These are phyloP conservation scores for Coriolopsis trogii DNA, from an alignment of 1,284 basidiomycete genomes.

Conservation along the genomic window DNA sequence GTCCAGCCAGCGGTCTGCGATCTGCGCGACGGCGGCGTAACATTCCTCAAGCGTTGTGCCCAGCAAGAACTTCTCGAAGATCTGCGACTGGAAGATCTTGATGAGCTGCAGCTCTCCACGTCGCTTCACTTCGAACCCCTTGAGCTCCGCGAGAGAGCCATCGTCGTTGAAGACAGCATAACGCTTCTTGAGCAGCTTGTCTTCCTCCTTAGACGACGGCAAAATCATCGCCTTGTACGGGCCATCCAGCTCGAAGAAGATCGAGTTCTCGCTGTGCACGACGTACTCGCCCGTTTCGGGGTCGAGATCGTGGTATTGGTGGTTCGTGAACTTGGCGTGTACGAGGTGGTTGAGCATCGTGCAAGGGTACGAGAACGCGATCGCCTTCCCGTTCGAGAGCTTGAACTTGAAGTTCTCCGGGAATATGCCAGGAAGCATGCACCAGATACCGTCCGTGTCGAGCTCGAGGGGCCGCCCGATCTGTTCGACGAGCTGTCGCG, in stretches of 20 bases:
- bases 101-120: slow-evolving; percentile 98
- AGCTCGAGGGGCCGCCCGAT: slow-evolving; percentile 97
- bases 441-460: slow-evolving; percentile 99
- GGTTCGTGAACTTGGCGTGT: slow-evolving; percentile 94
- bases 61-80: slow-evolving; percentile 97
- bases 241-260: slow-evolving; percentile 99
- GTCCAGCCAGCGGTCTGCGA: slow-evolving; percentile 98
- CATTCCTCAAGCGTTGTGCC: slow-evolving; percentile 94
- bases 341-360: slow-evolving; percentile 99
- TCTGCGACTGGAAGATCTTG: slow-evolving; percentile 99
- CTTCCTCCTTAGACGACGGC: slow-evolving; percentile 98
- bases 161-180: slow-evolving; percentile 99
- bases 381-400: slow-evolving; percentile 84
- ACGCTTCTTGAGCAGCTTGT: slow-evolving; percentile 98
- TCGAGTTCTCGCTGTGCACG: slow-evolving; percentile 97
- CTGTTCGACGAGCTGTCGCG: slow-evolving; percentile 96
- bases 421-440: slow-evolving; percentile 98
- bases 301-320: slow-evolving; percentile 96
- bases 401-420: slow-evolving; percentile 99
- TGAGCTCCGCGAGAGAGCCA: slow-evolving; percentile 94
- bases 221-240: slow-evolving; percentile 99
- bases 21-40: slow-evolving; percentile 91
- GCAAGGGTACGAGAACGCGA: slow-evolving; percentile 96
- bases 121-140: slow-evolving; percentile 99
- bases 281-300: slow-evolving; percentile 83